Percentiles rank a stretch among this genome's conserved stretches.
These are phyloP conservation scores for Camellia japonica DNA, from an alignment of 148 eudicot species.

Conservation along the genomic window DNA sequence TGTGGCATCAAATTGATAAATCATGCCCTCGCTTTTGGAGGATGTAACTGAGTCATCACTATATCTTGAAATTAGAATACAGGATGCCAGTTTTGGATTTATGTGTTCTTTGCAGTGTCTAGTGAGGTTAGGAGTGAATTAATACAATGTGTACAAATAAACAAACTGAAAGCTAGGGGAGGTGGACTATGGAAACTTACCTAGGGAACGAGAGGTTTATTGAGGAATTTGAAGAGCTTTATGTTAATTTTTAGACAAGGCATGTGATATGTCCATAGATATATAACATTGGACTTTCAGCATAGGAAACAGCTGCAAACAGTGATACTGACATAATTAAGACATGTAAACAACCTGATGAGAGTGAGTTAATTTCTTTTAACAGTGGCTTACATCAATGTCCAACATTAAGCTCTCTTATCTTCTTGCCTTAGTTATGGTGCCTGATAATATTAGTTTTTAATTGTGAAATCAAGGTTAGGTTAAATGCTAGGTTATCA, in stretches of 20 bases:
- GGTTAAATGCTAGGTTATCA: too few relatives aligned
- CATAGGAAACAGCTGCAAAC: background rate
- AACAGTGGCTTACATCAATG: background rate
- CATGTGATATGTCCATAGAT: too few relatives aligned
- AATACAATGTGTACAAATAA: too few relatives aligned
- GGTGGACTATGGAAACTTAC: background rate
- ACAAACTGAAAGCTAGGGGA: background rate
- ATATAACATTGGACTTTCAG: background rate
- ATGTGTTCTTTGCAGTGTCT: too few relatives aligned
- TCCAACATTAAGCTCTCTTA: background rate
- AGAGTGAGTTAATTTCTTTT: background rate
- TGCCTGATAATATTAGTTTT: background rate
- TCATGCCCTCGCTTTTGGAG: background rate
- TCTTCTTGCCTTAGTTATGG: background rate
- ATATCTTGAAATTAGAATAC: background rate
- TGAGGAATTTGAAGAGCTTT: background rate
- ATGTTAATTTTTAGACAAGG: too few relatives aligned
- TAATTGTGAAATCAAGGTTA: conserved; percentile 2
- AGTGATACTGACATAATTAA: background rate
- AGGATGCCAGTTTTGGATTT: background rate
- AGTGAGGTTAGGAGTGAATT: too few relatives aligned
- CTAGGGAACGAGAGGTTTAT: background rate
- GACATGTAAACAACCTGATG: background rate
- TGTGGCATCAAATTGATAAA: too few relatives aligned
- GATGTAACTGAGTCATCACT: too few relatives aligned